Base-by-base conservation (phyloP, 78 protist species). In the Isochrysis galbana region DNA sequence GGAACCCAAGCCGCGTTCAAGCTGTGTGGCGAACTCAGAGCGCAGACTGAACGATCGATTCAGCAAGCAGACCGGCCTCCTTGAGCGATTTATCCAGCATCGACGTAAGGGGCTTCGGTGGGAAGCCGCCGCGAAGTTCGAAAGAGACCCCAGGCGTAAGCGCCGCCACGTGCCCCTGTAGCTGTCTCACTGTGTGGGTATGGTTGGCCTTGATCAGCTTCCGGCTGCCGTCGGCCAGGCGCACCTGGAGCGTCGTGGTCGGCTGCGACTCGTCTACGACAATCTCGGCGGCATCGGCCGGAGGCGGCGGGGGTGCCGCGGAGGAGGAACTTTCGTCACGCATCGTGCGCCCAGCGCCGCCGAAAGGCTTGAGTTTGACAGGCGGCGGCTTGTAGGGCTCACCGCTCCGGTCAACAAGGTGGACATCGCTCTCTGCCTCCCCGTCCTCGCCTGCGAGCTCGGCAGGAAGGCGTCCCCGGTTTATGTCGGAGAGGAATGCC, bases 401-500 rank as follows among this genome's bases (percentile, higher is more conserved):
- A 41, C 10, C 86, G 46, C 47, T 39, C n/a, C 3, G 2, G 86
- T 41, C 46, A 41, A 77, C 10, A 17, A 41, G 1, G 86, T 41
- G 86, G 17, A 41, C 86, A 1, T 36, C 86, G 47, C 86, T 10
- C 86, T 41, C 86, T 0, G 86, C 86, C 19, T 2, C 25, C 29
- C 86, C 86, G 46, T 36, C 47, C 32, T 11, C n/a, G 44, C 86
- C 46, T 17, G 10, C 2, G 34, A 39, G 46, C 46, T 41, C 47
- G 34, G 86, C 86, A 7, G 46, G 86, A 42, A 39, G 14, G 19
- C 29, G 87, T 29, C 44, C 95, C 19, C 87, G 61, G 51, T 96
- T 84, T 69, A 96, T 89, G 46, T 87, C 94, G 2, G 67, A 36
- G 1, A 96, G 67, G 83, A 96, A 95, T 69, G 91, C 93, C 23